Evolutionary conservation across 192 early-diverging fungal species (phyloP).

Genomic region (Coemansia sp.): DNA sequence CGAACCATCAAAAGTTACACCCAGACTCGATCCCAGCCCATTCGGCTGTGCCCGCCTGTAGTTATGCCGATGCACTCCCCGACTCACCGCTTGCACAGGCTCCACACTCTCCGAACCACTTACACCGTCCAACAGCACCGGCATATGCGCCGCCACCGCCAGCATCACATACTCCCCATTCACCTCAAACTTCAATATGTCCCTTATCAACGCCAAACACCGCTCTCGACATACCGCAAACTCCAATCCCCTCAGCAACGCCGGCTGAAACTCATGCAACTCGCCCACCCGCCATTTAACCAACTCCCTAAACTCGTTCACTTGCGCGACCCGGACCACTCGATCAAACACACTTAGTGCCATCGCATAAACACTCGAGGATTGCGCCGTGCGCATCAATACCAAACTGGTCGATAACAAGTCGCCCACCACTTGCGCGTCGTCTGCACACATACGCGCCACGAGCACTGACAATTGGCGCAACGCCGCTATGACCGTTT

Average conservation of each 20-base stretch:
- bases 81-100: neutral
- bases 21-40: conserved; percentile 29
- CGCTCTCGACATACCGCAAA: conserved; percentile 37
- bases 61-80: conserved; percentile 19
- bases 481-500: conserved; percentile 33
- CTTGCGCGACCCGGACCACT: conserved; percentile 17
- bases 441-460: conserved; percentile 27
- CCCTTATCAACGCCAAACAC: conserved; percentile 30
- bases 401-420: conserved; percentile 27
- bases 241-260: conserved; percentile 39
- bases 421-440: conserved; percentile 24
- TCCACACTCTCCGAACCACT: conserved; percentile 3
- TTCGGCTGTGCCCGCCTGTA: conserved; percentile 14
- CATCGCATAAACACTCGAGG: conserved; percentile 18
- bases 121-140: conserved; percentile 22
- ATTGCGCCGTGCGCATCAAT: conserved; percentile 39
- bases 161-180: conserved; percentile 18
- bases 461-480: conserved; percentile 34
- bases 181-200: conserved; percentile 18
- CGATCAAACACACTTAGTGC: conserved; percentile 49
- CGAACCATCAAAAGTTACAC: conserved; percentile 33
- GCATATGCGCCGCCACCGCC: conserved; percentile 27
- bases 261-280: conserved; percentile 23
- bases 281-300: conserved; percentile 14
- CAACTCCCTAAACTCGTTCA: conserved; percentile 10